These are phyloP conservation scores for Nematocida sp. DNA, from an alignment of 371 early-diverging fungal species.

Conservation along the genomic window DNA sequence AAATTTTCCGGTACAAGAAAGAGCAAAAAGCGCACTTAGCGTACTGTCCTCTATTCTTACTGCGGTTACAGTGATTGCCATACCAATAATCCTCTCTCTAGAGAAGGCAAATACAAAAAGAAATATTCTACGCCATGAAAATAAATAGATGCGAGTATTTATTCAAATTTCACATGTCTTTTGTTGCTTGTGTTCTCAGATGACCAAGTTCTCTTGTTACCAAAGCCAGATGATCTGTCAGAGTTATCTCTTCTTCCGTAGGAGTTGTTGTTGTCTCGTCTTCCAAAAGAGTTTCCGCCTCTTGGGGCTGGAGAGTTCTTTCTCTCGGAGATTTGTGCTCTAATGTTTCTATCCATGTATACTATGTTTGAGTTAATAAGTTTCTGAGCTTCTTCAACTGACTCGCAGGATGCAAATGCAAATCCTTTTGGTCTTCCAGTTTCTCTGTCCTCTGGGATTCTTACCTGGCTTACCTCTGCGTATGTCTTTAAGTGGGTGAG, in stretches of 20 bases:
- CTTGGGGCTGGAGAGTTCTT: constrained; percentile 18
- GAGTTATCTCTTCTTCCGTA: constrained; percentile 25
- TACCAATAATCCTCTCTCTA: constrained; percentile 43
- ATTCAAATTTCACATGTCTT: constrained; percentile 59
- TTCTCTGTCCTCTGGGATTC: constrained; percentile 71
- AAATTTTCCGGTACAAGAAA: constrained; percentile 6
- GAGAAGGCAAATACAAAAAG: constrained; percentile 12
- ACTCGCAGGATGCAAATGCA: constrained; percentile 97
- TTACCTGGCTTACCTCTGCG: constrained; percentile 65
- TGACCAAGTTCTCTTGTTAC: constrained; percentile 35
- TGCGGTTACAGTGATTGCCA: constrained; percentile 24
- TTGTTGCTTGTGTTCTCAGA: constrained; percentile 56
- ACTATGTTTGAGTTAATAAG: constrained; percentile 55
- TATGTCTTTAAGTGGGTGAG: constrained; percentile 57
- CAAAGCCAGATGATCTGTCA: constrained; percentile 13
- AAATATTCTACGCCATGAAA: constrained; percentile 1
- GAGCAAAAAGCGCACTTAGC: background rate
- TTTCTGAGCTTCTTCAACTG: constrained; percentile 81
- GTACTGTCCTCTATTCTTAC: constrained; percentile 27
- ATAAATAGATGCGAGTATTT: constrained; percentile 29
- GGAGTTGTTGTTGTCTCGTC: constrained; percentile 17
- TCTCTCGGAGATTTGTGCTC: constrained; percentile 51
- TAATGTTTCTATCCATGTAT: constrained; percentile 66
- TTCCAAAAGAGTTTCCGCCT: constrained; percentile 24
- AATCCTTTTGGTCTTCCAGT: constrained; percentile 79